phyloP scores from a whole-genome alignment of 495 filamentous ascomycete species.

The Talaromyces liani region DNA sequence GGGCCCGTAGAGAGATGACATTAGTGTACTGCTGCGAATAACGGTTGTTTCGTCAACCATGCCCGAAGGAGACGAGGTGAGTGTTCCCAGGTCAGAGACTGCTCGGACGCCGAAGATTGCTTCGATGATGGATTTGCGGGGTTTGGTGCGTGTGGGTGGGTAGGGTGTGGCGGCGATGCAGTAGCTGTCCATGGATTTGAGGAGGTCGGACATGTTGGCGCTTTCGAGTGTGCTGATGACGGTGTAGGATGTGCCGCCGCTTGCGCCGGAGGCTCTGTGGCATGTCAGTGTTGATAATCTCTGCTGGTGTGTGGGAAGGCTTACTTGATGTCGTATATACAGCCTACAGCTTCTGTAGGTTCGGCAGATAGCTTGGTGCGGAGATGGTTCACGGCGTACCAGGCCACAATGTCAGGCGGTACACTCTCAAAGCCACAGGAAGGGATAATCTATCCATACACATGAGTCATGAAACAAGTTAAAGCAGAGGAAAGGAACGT shows the following conservation, averaged over 20 bases:
- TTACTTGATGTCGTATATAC: slow-evolving; percentile 56
- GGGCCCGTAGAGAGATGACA: slow-evolving; percentile 61
- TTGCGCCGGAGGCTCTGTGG: slow-evolving; percentile 43
- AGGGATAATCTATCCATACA: slow-evolving; percentile 60
- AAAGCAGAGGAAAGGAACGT: slow-evolving; percentile 15
- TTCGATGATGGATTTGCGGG: slow-evolving; percentile 22
- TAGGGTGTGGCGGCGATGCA: slow-evolving; percentile 53
- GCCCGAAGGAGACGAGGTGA: slow-evolving; percentile 53
- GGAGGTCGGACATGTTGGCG: slow-evolving; percentile 50
- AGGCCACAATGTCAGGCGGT: slow-evolving; percentile 73
- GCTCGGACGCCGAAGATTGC: slow-evolving; percentile 54
- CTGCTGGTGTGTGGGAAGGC: slow-evolving; percentile 12
- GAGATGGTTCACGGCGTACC: slow-evolving; percentile 56
- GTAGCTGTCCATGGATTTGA: slow-evolving; percentile 51
- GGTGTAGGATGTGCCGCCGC: slow-evolving; percentile 68
- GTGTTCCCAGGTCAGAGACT: slow-evolving; percentile 58
- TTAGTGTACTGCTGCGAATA: slow-evolving; percentile 69
- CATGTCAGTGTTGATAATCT: background rate
- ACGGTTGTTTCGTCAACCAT: slow-evolving; percentile 60
- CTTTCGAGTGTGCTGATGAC: slow-evolving; percentile 55
- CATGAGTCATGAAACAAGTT: slow-evolving; percentile 16
- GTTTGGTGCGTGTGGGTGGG: slow-evolving; percentile 28
- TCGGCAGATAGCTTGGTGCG: slow-evolving; percentile 48
- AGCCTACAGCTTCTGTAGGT: slow-evolving; percentile 52
- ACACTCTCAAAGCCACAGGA: slow-evolving; percentile 81